Evolutionary conservation across 2,329 filamentous ascomycete genomes (phyloP).

Genomic region (Kalaharituber pfeilii): DNA sequence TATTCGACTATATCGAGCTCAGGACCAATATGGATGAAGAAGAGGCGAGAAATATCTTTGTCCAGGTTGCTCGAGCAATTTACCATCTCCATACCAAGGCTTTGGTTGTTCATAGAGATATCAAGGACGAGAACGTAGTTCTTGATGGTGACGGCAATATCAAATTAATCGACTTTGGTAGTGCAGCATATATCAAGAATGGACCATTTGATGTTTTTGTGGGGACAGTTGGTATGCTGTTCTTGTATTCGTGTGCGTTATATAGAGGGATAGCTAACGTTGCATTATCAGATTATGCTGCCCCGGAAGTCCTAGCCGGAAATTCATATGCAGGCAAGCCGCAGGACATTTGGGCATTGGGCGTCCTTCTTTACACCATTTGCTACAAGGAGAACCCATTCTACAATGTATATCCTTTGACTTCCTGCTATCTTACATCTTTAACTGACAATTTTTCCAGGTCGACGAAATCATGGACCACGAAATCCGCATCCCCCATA

Average conservation of each 20-base stretch:
- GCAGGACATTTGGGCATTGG: slow-evolving; percentile 95
- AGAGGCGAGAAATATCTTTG: slow-evolving; percentile 87
- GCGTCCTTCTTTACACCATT: slow-evolving; percentile 93
- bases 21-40: slow-evolving; percentile 89
- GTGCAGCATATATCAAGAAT: slow-evolving; percentile 93
- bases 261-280: slow-evolving; percentile 15
- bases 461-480: slow-evolving; percentile 99
- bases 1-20: slow-evolving; percentile 97
- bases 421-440: background rate
- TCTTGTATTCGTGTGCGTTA: too few species aligned
- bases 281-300: slow-evolving; percentile 62
- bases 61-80: slow-evolving; percentile 76
- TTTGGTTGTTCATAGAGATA: slow-evolving; percentile 85
- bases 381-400: slow-evolving; percentile 99
- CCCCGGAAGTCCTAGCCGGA: slow-evolving; percentile 89
- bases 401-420: slow-evolving; percentile 49
- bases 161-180: slow-evolving; percentile 96
- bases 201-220: slow-evolving; percentile 98
- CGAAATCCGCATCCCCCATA: slow-evolving; percentile 75
- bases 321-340: slow-evolving; percentile 86
- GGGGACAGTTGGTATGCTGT: slow-evolving; percentile 94
- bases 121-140: slow-evolving; percentile 97
- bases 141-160: slow-evolving; percentile 88
- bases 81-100: slow-evolving; percentile 84
- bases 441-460: slow-evolving; percentile 9